Evolutionary conservation across 371 early-diverging fungal species (phyloP).

Genomic region (Rhizopus arrhizus): DNA sequence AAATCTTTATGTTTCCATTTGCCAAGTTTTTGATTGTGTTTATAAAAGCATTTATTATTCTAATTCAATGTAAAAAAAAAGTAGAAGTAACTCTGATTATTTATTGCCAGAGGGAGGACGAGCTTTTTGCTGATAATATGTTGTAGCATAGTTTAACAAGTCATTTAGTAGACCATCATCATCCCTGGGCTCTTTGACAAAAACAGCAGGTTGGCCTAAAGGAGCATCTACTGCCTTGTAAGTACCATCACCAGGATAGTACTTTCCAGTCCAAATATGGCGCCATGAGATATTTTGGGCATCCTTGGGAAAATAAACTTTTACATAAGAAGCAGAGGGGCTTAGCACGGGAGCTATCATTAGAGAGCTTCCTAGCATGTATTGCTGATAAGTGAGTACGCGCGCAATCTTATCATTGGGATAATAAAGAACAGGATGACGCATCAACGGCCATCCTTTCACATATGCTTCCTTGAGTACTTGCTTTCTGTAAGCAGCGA

Average conservation of each 20-base stretch:
- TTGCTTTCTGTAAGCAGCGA: slow-evolving; percentile 41
- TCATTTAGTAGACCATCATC: slow-evolving; percentile 43
- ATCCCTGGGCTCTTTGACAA: slow-evolving; percentile 48
- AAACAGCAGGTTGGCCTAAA: slow-evolving; percentile 48
- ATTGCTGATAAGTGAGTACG: slow-evolving; percentile 41
- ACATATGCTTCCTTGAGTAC: slow-evolving; percentile 50
- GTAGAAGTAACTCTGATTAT: background rate
- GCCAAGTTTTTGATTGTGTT: no score
- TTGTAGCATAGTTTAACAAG: slow-evolving; percentile 39
- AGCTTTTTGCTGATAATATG: slow-evolving; percentile 25
- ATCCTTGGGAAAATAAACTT: slow-evolving; percentile 50
- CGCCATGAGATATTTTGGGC: slow-evolving; percentile 38
- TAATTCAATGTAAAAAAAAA: background rate
- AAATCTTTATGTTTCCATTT: no score
- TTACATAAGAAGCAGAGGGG: slow-evolving; percentile 44
- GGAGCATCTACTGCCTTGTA: slow-evolving; percentile 46
- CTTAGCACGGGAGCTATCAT: slow-evolving; percentile 43
- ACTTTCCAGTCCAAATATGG: slow-evolving; percentile 50
- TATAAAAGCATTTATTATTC: no score
- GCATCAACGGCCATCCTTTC: slow-evolving; percentile 56
- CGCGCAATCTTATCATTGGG: slow-evolving; percentile 42
- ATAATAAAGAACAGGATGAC: slow-evolving; percentile 55
- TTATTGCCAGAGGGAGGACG: slow-evolving; percentile 4
- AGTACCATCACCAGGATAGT: slow-evolving; percentile 41
- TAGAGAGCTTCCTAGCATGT: slow-evolving; percentile 36